A percentile compares a stretch with the other conserved stretches of the same genome.
These are phyloP conservation scores for Nissolia schottii DNA, from an alignment of 306 rosid genomes.

Conservation along the genomic window DNA sequence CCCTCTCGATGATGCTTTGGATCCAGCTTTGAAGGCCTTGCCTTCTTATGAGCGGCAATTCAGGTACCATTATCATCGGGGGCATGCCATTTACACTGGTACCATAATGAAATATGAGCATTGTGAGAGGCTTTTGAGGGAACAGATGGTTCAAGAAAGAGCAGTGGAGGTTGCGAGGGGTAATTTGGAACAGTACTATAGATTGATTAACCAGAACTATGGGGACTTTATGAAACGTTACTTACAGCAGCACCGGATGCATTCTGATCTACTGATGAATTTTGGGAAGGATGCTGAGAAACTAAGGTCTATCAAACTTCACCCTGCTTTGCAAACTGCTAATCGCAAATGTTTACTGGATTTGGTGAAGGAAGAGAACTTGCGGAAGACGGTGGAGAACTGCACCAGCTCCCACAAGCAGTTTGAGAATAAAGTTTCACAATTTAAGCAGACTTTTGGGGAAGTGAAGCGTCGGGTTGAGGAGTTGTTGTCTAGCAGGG, in stretches of 20 bases:
- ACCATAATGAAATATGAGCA: conserved; percentile 56
- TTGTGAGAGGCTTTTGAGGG: conserved; percentile 78
- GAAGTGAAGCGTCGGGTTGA: conserved; percentile 73
- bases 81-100: conserved; percentile 49
- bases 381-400: conserved; percentile 75
- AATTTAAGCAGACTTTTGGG: conserved; percentile 65
- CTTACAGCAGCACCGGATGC: conserved; percentile 61
- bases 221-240: conserved; percentile 85
- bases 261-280: conserved; percentile 78
- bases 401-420: conserved; percentile 77
- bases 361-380: conserved; percentile 86
- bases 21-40: conserved; percentile 94
- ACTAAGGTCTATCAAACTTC: conserved; percentile 68
- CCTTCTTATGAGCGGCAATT: conserved; percentile 91
- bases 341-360: conserved; percentile 70
- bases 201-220: conserved; percentile 70
- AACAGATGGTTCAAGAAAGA: conserved; percentile 89
- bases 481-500: conserved; percentile 57
- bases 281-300: conserved; percentile 73
- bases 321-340: conserved; percentile 65
- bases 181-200: conserved; percentile 78
- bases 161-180: conserved; percentile 87
- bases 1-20: conserved; percentile 83
- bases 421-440: conserved; percentile 86
- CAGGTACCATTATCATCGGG: conserved; percentile 70